Evolutionary conservation across 176 grass and related monocot species (phyloP).

Genomic region (Oryza punctata): DNA sequence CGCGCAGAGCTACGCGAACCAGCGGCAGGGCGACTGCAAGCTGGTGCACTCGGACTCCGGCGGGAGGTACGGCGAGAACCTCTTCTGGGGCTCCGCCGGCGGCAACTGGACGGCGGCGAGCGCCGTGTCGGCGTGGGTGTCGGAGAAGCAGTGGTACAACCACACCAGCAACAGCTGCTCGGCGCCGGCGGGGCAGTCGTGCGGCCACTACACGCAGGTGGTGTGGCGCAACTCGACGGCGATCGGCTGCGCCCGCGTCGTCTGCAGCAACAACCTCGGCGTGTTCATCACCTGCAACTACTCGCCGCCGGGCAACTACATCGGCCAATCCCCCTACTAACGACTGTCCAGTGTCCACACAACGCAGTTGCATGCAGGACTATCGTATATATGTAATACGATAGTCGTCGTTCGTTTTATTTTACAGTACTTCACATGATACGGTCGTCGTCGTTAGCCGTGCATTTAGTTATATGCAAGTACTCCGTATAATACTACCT

Average conservation of each 20-base stretch:
- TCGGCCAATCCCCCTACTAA: background rate
- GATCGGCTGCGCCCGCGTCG: background rate
- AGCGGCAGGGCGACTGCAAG: constrained; percentile 19
- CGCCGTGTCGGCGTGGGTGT: background rate
- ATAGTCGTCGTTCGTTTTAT: too few relatives aligned
- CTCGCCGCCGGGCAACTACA: background rate
- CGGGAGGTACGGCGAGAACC: constrained; percentile 52
- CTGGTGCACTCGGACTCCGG: constrained; percentile 32
- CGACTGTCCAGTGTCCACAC: too few relatives aligned
- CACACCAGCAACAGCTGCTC: background rate
- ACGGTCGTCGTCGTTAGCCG: too few relatives aligned
- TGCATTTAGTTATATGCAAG: too few relatives aligned
- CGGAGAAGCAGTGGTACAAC: background rate
- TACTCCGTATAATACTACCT: too few relatives aligned
- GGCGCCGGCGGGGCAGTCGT: background rate
- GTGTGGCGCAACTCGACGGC: background rate
- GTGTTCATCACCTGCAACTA: background rate
- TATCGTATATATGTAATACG: too few relatives aligned
- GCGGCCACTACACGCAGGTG: background rate
- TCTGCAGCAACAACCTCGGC: background rate
- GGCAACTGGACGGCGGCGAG: background rate
- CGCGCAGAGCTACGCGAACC: constrained; percentile 39
- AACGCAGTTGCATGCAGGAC: too few relatives aligned
- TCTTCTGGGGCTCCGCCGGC: constrained; percentile 27
- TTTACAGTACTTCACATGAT: too few relatives aligned